Base-by-base conservation (phyloP, 441 rosid species). In the Populus hybrid region DNA sequence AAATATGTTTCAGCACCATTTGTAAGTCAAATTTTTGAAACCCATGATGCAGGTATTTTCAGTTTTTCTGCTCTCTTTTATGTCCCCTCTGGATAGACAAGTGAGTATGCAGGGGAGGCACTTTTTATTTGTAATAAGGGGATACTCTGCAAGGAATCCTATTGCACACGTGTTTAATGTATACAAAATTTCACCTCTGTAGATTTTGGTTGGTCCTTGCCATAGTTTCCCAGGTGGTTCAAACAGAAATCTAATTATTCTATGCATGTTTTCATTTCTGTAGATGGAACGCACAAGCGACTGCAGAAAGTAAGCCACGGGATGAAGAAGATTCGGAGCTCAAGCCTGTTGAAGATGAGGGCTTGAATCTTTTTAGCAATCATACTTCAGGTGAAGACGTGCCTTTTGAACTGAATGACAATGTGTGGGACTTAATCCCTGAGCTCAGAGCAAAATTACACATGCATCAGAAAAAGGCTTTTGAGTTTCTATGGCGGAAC, bases 401-500 rank as follows among this genome's bases (percentile, higher is more conserved):
- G 24, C 79, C 82, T 70, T 74, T 84, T 54, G 90, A 89, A 78
- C 91, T 84, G 78, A 87, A 82, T n/a, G 90, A 88, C 57, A 94
- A 87, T 20, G 97, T 91, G 4, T 93, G 99, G 98, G 90, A 87
- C 72, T 83, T 95, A 74, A 88, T 94, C 81, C 97, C 98, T 18
- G 93, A 92, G 61, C 89, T 92, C 7, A 84, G 85, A 80, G 78
- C 68, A 70, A 92, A 92, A 69, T 78, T 94, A 35, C 98, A 91
- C 73, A 36, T 84, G 78, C 98, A 94, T 80, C 98, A 92, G 88
- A 88, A 81, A 72, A 90, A 86, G 80, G 98, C 99, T 79, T 95
- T 87, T n/a, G 97, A 94, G 84, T 95, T 92, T 80, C 89, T 95
- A 26, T 92, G 99, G 98, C 82, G 70, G 83, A 95, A 95, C 54